Conservation (phyloP, 441 rosid species). For the Breynia disticha region DNA sequence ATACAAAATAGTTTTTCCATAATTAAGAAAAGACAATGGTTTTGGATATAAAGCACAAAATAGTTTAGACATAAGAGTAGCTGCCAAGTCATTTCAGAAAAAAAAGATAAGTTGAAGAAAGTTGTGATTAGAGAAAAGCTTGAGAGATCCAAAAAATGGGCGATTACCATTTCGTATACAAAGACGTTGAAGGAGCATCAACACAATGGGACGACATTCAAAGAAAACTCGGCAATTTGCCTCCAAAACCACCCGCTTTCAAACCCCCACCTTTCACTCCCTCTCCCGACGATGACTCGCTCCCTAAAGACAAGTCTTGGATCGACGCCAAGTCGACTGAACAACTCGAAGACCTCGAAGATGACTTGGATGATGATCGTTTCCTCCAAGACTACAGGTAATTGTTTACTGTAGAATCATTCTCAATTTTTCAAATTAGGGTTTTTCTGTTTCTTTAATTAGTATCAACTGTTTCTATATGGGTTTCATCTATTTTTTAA, state of each 20-base stretch:
- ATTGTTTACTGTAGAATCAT: background rate
- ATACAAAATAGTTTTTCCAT: no score
- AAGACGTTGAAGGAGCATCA: slow-evolving; percentile 92
- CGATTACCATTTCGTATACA: slow-evolving; percentile 92
- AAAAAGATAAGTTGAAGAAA: background rate
- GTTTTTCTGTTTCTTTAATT: background rate
- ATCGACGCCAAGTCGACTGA: slow-evolving; percentile 67
- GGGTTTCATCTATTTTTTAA: background rate
- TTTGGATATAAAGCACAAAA: no score
- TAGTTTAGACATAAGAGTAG: no score
- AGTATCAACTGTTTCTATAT: background rate
- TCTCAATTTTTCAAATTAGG: no score
- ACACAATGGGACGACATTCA: slow-evolving; percentile 99
- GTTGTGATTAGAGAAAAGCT: background rate
- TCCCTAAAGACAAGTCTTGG: slow-evolving; percentile 77
- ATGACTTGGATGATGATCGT: slow-evolving; percentile 85
- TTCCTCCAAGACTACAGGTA: slow-evolving; percentile 95
- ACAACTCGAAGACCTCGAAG: slow-evolving; percentile 79
- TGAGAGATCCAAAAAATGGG: slow-evolving; percentile 38
- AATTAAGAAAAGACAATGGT: no score
- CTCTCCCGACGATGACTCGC: slow-evolving; percentile 47
- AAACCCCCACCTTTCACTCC: slow-evolving; percentile 83
- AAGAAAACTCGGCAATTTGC: slow-evolving; percentile 91
- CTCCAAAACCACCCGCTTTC: slow-evolving; percentile 70
- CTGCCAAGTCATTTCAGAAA: no score